Evolutionary conservation across 768 basidiomycete genomes (phyloP), one percentile per base, ranked within the genome.

Genomic region (Wakefieldia striispora): DNA sequence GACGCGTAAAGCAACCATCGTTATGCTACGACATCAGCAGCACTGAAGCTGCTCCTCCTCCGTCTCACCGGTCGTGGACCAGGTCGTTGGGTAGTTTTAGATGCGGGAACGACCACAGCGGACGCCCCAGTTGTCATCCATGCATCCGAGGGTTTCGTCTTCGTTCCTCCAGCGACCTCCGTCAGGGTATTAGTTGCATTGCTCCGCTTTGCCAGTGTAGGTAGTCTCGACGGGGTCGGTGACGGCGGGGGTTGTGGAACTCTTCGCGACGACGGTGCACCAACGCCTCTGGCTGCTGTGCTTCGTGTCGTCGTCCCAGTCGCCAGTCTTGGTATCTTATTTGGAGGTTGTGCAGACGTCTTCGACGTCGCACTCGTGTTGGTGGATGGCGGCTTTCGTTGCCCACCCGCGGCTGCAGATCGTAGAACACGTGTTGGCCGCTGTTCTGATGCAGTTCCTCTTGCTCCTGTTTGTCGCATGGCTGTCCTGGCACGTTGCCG

Each of bases 1-100:
- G 17, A 49, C 42, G 12, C 13, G 29, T 3, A 29, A 31, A 26
- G 33, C 36, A 55, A 36, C 44, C 27, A 43, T 34, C 39, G 41
- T 71, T 72, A 92, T 60, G 87, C 89, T 52, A 91, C 81, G 19
- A 92, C 84, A 65, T 93, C 91, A 4, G 87, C 90, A 48, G 84
- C 76, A 63, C 91, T 92, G 68, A 93, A 93, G 60, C 91, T 93
- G 63, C 91, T 92, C 51, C 91, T 75, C 62, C 91, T 73, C 53
- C 88, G 78, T 55, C 89, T 77, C 43, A 90, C 80, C 37, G 74
- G 85, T 45, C 91, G 77, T 53, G 91, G 70, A 2, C 84, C 82
- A 8, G 91, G 91, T 34, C 89, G 81, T 54, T 80, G 84, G 1
- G 82, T 64, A 6, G 60, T 76, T 65, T 88, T 91, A 34, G 82